These are phyloP conservation scores for Pyropia yezoensis DNA, from an alignment of 23 red algal species.

Conservation along the genomic window DNA sequence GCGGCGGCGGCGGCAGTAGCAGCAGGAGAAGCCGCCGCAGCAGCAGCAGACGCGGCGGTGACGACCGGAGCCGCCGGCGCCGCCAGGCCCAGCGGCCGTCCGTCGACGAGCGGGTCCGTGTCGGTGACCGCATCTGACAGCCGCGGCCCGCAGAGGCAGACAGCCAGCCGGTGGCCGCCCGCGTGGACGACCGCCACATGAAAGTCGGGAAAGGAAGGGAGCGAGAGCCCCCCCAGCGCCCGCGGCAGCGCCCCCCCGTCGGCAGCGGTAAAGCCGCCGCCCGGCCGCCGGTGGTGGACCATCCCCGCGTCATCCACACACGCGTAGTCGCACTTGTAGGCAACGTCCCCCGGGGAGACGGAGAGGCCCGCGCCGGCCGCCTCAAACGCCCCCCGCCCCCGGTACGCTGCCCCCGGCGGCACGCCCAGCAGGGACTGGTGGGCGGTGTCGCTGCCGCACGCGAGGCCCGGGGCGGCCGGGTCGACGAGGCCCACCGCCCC, in stretches of 20 bases:
- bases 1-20: too few species aligned
- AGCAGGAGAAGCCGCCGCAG: not conserved
- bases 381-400: too few species aligned
- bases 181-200: too few species aligned
- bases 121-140: slow-evolving; percentile 21
- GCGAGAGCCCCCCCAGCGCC: too few species aligned
- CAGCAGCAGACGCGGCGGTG: not conserved
- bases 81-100: not conserved
- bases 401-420: too few species aligned
- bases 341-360: slow-evolving; percentile 36
- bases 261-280: too few species aligned
- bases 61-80: not conserved
- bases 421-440: too few species aligned
- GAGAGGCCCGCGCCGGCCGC: too few species aligned
- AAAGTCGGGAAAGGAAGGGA: not conserved
- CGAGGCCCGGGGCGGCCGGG: slow-evolving; percentile 20
- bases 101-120: slow-evolving; percentile 15
- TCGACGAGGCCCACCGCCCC: slow-evolving; percentile 25
- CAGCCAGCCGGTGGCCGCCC: slow-evolving; percentile 18
- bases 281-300: too few species aligned
- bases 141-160: not conserved
- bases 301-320: not conserved
- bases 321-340: slow-evolving; percentile 37
- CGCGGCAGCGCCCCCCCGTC: too few species aligned
- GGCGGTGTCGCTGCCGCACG: slow-evolving; percentile 40